These are phyloP conservation scores for Rosellinia necatrix DNA, from an alignment of 2,329 filamentous ascomycete genomes.

Conservation along the genomic window DNA sequence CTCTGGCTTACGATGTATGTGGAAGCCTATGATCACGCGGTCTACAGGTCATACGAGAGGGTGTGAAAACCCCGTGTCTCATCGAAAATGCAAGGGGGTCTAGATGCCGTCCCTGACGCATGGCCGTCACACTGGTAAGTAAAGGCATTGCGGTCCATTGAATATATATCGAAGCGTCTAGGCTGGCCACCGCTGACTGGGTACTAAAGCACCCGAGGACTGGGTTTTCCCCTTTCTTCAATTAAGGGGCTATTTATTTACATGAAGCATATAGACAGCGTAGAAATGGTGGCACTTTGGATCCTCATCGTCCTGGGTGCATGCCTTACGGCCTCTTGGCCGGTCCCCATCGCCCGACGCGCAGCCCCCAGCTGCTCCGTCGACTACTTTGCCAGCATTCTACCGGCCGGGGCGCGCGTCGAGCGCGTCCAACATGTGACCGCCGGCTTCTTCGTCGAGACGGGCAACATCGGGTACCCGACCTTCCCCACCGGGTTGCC, in stretches of 20 bases:
- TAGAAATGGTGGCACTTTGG: conserved; percentile 16
- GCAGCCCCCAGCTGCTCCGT: conserved; percentile 29
- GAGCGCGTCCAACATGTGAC: conserved; percentile 35
- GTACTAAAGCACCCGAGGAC: not conserved
- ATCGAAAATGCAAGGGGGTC: conserved; percentile 4
- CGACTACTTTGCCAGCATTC: conserved; percentile 31
- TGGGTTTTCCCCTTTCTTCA: conserved; percentile 2
- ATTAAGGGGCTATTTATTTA: conserved; percentile 4
- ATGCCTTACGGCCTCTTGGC: conserved; percentile 12
- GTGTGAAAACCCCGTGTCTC: conserved; percentile 3
- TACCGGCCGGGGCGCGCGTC: conserved; percentile 24
- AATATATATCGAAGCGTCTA: conserved; percentile 5
- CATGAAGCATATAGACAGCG: conserved; percentile 5
- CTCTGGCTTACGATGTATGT: conserved; percentile 15
- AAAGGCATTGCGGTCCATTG: conserved; percentile 1
- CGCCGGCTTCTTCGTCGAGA: conserved; percentile 31
- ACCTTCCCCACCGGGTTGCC: conserved; percentile 34
- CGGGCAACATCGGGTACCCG: conserved; percentile 37
- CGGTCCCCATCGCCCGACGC: conserved; percentile 11
- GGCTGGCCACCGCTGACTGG: not conserved
- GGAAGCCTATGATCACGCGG: conserved; percentile 4
- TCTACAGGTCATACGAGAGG: not conserved
- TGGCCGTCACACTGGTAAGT: conserved; percentile 9
- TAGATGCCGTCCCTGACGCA: not conserved
- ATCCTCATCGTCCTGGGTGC: conserved; percentile 12